Base-by-base conservation (phyloP, 108 stramenopile genomes). In the Cyclostephanos invisitatus region DNA sequence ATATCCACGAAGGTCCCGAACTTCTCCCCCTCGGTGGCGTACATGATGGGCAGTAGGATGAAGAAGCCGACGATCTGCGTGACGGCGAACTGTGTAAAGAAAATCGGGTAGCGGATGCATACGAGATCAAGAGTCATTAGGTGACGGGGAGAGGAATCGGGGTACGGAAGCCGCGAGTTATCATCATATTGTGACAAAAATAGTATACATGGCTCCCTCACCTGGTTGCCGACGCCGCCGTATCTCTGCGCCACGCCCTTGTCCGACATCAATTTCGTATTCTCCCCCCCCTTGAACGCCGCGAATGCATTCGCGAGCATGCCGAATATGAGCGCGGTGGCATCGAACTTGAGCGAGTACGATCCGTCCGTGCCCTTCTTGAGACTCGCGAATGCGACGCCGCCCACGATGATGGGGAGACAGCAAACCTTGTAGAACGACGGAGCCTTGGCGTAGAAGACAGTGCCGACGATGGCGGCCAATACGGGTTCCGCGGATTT, bases 161-260 rank as follows among this genome's bases (percentile, higher is more conserved):
- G n/a, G n/a, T n/a, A n/a, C n/a, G n/a, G n/a, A n/a, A n/a, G n/a
- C n/a, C n/a, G n/a, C n/a, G n/a, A n/a, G n/a, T n/a, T n/a, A n/a
- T n/a, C n/a, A n/a, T n/a, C n/a, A n/a, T n/a, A n/a, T n/a, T n/a
- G n/a, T n/a, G n/a, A n/a, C n/a, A n/a, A n/a, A n/a, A n/a, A n/a
- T n/a, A n/a, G n/a, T n/a, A n/a, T n/a, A n/a, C n/a, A n/a, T n/a
- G n/a, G n/a, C n/a, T n/a, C n/a, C n/a, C n/a, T 80, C 47, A 82
- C 81, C 81, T 85, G 84, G 38, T 85, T 85, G 46, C 84, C 84
- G 57, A 85, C 84, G 40, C 82, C 81, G 22, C 84, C 84, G 51
- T 78, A 82, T 44, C 84, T 77, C 44, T 79, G 69, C 12, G 81
- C 78, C 20, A 85, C 58, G 12, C 76, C 82, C 51, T 74, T 72